phyloP scores from a whole-genome alignment of 176 grass and related monocot species.

The Avena atlantica region DNA sequence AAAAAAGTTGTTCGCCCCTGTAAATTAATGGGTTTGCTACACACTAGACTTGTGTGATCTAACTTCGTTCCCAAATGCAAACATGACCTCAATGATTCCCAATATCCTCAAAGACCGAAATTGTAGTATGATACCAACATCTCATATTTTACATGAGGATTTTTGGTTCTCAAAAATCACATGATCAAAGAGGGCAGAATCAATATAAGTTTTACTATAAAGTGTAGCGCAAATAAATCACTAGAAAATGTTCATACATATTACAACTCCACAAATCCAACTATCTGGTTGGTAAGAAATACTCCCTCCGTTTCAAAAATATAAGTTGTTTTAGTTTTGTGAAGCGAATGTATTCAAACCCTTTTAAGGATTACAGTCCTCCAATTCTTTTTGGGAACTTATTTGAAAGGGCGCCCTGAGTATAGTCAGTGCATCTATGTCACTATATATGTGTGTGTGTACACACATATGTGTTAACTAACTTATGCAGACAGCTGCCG shows the following conservation, averaged over 20 bases:
- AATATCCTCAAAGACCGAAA: background rate
- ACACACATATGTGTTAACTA: too few relatives aligned
- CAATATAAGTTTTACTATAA: background rate
- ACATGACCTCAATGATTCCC: background rate
- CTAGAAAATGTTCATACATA: background rate
- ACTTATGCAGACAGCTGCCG: too few relatives aligned
- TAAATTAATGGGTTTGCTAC: background rate
- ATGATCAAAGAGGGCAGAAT: background rate
- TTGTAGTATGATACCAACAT: too few relatives aligned
- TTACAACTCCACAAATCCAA: background rate
- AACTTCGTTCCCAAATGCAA: too few relatives aligned
- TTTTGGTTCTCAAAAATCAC: too few relatives aligned
- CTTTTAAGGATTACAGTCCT: background rate
- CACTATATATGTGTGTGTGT: background rate
- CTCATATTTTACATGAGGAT: background rate
- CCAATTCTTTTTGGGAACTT: background rate
- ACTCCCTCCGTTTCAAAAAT: too few relatives aligned
- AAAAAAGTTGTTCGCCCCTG: background rate
- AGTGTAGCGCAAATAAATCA: background rate
- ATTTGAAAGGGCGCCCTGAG: background rate
- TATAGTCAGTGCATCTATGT: background rate
- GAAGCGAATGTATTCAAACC: too few relatives aligned
- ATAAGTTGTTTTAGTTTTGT: too few relatives aligned
- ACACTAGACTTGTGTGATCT: background rate
- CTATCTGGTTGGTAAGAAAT: background rate